These are phyloP conservation scores for Penicillium sp. DNA, from an alignment of 2,329 filamentous ascomycete genomes.

Conservation along the genomic window DNA sequence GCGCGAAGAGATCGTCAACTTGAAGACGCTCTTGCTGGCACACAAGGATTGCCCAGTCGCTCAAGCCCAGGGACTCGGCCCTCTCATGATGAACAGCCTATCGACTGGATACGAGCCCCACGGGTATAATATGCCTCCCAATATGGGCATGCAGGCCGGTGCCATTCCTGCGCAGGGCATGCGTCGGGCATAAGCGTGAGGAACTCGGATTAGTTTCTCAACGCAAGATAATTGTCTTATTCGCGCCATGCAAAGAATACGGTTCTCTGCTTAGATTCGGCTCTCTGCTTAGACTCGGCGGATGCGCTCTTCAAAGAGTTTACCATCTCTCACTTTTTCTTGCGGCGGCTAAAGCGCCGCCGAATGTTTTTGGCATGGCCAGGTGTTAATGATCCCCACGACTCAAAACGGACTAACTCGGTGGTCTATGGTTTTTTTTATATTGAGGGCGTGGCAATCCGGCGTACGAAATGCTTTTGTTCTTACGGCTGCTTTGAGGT, in stretches of 20 bases:
- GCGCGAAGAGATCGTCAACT: conserved; percentile 86
- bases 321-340: conserved; percentile 15
- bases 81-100: conserved; percentile 43
- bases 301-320: conserved; percentile 15
- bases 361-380: conserved; percentile 36
- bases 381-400: conserved; percentile 42
- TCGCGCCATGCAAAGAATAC: conserved; percentile 8
- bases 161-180: conserved; percentile 38
- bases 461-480: conserved; percentile 29
- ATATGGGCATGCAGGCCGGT: conserved; percentile 43
- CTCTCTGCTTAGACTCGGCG: conserved; percentile 20
- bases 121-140: conserved; percentile 42
- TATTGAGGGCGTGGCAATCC: conserved; percentile 30
- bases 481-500: conserved; percentile 21
- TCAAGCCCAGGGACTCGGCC: conserved; percentile 69
- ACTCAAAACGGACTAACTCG: conserved; percentile 34
- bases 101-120: conserved; percentile 41
- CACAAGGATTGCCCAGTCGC: conserved; percentile 96
- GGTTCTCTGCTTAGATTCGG: conserved; percentile 18
- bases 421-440: conserved; percentile 28
- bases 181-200: conserved; percentile 26
- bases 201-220: conserved; percentile 9
- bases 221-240: conserved; percentile 14
- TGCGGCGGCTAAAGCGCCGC: conserved; percentile 26
- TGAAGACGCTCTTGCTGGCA: conserved; percentile 86